These are phyloP conservation scores for Fragosphaeria purpurea DNA, from an alignment of 2,329 filamentous ascomycete species.

Conservation along the genomic window DNA sequence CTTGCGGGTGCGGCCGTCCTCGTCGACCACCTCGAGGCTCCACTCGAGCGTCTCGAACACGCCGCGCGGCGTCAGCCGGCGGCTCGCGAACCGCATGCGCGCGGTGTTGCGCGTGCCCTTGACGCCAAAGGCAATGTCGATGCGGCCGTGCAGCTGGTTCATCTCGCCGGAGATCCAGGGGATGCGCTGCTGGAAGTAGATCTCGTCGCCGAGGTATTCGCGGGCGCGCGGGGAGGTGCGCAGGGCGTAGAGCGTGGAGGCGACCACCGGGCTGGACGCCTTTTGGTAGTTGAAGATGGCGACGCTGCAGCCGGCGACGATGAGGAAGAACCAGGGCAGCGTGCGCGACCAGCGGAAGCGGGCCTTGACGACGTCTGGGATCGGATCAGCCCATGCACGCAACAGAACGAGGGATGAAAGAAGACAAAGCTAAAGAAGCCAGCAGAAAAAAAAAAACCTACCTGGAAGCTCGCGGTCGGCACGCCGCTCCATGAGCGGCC, in stretches of 20 bases:
- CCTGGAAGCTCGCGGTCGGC: slow-evolving; percentile 58
- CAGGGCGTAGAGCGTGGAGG: slow-evolving; percentile 81
- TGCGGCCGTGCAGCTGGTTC: slow-evolving; percentile 85
- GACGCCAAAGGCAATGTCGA: slow-evolving; percentile 80
- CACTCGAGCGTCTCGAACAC: slow-evolving; percentile 84
- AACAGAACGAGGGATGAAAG: background rate
- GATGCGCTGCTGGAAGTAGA: slow-evolving; percentile 69
- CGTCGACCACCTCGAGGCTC: slow-evolving; percentile 64
- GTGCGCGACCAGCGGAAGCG: slow-evolving; percentile 58
- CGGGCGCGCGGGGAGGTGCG: slow-evolving; percentile 69
- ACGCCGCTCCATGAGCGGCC: slow-evolving; percentile 54
- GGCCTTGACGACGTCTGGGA: slow-evolving; percentile 30
- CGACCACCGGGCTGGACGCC: slow-evolving; percentile 74
- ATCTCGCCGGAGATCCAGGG: slow-evolving; percentile 81
- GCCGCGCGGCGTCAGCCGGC: slow-evolving; percentile 48
- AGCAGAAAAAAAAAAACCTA: slow-evolving; percentile 21
- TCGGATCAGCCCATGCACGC: background rate
- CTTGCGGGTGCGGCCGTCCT: slow-evolving; percentile 47
- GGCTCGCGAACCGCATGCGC: slow-evolving; percentile 71
- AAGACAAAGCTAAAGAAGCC: background rate
- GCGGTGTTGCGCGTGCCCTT: slow-evolving; percentile 64
- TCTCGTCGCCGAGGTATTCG: slow-evolving; percentile 72
- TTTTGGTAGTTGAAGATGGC: slow-evolving; percentile 99
- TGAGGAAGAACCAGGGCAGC: slow-evolving; percentile 67
- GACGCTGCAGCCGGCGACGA: slow-evolving; percentile 61